Evolutionary conservation across 805 yeast species (phyloP), one percentile per base, ranked within the genome.

Genomic region (Komagataella pseudopastoris): DNA sequence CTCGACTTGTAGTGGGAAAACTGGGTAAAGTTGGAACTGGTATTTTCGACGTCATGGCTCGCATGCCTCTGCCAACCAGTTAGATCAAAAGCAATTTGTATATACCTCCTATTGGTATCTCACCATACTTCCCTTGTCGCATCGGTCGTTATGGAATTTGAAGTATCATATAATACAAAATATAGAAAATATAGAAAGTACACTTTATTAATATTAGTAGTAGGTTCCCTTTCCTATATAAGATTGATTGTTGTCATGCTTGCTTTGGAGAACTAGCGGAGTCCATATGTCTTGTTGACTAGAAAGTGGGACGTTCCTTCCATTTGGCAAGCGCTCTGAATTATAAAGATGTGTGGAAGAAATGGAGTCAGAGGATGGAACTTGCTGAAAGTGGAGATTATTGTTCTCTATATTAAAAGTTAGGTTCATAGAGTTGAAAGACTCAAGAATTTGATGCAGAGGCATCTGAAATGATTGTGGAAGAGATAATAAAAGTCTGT

Each of bases 11-110:
- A 46, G 65, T 90, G 63, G 99, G 99, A 67, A 86, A 86, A 68
- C 75, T 93, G 60, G 79, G 89, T 54, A 81, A 81, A 56, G 95
- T 89, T 51, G 99, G 99, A 66, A 93, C 99, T 6, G 99, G 99
- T 55, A 77, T 93, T 46, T 95, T 93, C 65, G 99, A 93, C 64
- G 76, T 93, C 51, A 69, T 78, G 63, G 71, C 82, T 16, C 68
- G 66, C 53, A 71, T 76, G 76, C 74, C 75, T 22, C 51, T 53
- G 20, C 54, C 59, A 12, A 23, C 39, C 17, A 17, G 22, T 8
- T n/a, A 44, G 23, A 18, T 10, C 44, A 43, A 48, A 18, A 16
- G 18, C 14, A 10, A 10, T 7, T 10, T 30, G 39, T 8, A 3
- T 30, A 14, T 30, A 30, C 36, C 36, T 30, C 14, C 14, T 4